These are phyloP conservation scores for Exophiala aquamarina DNA, from an alignment of 2,329 filamentous ascomycete species.

Conservation along the genomic window DNA sequence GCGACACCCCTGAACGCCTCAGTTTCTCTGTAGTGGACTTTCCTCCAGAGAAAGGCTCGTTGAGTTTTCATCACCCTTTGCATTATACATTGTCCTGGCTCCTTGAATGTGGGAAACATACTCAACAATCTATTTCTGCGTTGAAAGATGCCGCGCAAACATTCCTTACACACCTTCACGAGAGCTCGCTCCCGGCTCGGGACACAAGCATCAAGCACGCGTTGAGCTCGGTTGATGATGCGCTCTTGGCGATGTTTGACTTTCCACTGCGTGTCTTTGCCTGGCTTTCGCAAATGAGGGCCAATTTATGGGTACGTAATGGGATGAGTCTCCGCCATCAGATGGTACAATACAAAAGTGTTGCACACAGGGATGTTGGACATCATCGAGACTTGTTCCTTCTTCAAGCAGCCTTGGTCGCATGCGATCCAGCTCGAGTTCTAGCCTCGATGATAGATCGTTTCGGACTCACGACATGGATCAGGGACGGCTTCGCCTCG, in stretches of 20 bases:
- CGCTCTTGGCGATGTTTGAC: constrained; percentile 85
- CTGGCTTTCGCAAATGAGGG: constrained; percentile 97
- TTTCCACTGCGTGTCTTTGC: constrained; percentile 90
- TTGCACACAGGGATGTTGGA: constrained; percentile 84
- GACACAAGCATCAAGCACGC: constrained; percentile 18
- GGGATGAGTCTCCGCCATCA: constrained; percentile 94
- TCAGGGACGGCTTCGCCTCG: constrained; percentile 76
- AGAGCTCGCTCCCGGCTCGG: constrained; percentile 14
- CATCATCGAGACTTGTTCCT: constrained; percentile 95
- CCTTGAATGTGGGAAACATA: constrained; percentile 74
- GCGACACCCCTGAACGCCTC: constrained; percentile 1
- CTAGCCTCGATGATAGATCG: constrained; percentile 88
- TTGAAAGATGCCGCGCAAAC: constrained; percentile 67
- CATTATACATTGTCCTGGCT: constrained; percentile 97
- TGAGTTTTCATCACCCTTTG: constrained; percentile 96
- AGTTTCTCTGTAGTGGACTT: constrained; percentile 72
- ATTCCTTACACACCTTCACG: constrained; percentile 43
- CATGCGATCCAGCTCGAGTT: constrained; percentile 79
- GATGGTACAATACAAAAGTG: constrained; percentile 87
- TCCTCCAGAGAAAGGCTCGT: constrained; percentile 80
- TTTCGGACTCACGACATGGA: constrained; percentile 85
- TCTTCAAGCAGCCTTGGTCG: constrained; percentile 83
- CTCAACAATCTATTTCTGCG: constrained; percentile 49
- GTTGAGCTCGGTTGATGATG: constrained; percentile 62
- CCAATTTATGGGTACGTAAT: constrained; percentile 97